phyloP scores from a whole-genome alignment of 176 grass and related monocot species.

The Eremochloa ophiuroides region DNA sequence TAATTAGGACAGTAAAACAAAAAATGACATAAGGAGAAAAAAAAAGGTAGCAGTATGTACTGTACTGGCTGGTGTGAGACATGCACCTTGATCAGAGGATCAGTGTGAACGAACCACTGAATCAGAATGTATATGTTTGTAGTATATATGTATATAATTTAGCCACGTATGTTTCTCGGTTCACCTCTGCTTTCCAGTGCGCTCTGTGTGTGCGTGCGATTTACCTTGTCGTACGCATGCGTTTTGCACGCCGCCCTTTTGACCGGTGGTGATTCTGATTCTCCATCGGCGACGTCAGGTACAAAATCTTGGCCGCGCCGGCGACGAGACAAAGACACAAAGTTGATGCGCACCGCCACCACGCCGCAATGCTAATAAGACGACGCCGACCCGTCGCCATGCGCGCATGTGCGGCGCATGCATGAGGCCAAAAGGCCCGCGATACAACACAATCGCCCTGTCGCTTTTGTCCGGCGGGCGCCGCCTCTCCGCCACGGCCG shows the following conservation, averaged over 20 bases:
- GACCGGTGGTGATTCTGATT: background rate
- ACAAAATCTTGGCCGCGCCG: background rate
- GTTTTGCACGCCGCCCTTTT: background rate
- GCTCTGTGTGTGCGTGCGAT: background rate
- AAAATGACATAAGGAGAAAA: background rate
- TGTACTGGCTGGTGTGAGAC: constrained; percentile 16
- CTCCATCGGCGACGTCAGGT: background rate
- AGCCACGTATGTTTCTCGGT: background rate
- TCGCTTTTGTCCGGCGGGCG: background rate
- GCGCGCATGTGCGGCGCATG: background rate
- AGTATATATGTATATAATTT: background rate
- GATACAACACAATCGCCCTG: background rate
- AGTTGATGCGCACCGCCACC: background rate
- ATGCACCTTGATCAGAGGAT: constrained; percentile 6
- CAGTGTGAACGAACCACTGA: background rate
- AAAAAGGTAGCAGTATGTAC: background rate
- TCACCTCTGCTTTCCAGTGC: background rate
- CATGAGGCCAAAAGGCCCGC: background rate
- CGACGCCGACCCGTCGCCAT: background rate
- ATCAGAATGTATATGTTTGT: background rate
- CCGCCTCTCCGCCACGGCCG: background rate
- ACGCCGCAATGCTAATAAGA: background rate
- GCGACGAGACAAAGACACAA: background rate
- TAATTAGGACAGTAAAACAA: background rate
- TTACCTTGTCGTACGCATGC: background rate